These are phyloP conservation scores for Neoarthrinium moseri DNA, from an alignment of 2,329 filamentous ascomycete genomes.

Conservation along the genomic window DNA sequence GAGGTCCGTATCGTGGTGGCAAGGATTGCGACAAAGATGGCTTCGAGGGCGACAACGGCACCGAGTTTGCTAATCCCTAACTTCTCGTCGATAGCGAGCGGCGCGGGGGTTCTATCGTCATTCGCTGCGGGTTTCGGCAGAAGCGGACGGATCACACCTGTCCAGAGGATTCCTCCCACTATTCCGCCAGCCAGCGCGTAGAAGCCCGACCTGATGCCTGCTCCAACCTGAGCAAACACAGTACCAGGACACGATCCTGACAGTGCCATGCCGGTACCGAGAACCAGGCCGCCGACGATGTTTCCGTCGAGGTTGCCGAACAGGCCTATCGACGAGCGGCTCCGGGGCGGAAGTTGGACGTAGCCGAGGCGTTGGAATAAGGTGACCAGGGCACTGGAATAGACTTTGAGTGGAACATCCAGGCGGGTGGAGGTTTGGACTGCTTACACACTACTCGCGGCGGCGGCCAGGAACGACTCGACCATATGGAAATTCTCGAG, in stretches of 20 bases:
- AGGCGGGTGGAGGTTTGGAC: background rate
- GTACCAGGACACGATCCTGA: slow-evolving; percentile 67
- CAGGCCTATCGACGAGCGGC: slow-evolving; percentile 50
- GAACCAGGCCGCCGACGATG: slow-evolving; percentile 58
- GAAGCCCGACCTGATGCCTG: slow-evolving; percentile 49
- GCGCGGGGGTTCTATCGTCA: slow-evolving; percentile 14
- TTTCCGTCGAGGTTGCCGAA: slow-evolving; percentile 62
- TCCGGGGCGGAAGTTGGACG: slow-evolving; percentile 44
- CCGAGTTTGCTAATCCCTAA: slow-evolving; percentile 36
- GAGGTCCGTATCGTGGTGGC: slow-evolving; percentile 29
- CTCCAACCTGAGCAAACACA: slow-evolving; percentile 58
- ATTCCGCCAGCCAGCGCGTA: slow-evolving; percentile 54
- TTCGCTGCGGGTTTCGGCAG: slow-evolving; percentile 22
- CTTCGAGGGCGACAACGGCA: slow-evolving; percentile 42
- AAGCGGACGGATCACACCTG: slow-evolving; percentile 38
- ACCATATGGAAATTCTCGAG: slow-evolving; percentile 65
- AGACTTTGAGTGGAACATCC: slow-evolving; percentile 34
- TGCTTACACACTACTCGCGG: slow-evolving; percentile 60
- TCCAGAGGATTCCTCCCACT: slow-evolving; percentile 54
- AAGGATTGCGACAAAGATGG: slow-evolving; percentile 38
- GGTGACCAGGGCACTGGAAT: slow-evolving; percentile 25
- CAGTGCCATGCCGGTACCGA: slow-evolving; percentile 66
- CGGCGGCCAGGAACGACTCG: slow-evolving; percentile 62
- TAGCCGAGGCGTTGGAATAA: slow-evolving; percentile 41
- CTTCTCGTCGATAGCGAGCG: slow-evolving; percentile 35